Evolutionary conservation across 306 rosid genomes (phyloP).

Genomic region (Geum urbanum): DNA sequence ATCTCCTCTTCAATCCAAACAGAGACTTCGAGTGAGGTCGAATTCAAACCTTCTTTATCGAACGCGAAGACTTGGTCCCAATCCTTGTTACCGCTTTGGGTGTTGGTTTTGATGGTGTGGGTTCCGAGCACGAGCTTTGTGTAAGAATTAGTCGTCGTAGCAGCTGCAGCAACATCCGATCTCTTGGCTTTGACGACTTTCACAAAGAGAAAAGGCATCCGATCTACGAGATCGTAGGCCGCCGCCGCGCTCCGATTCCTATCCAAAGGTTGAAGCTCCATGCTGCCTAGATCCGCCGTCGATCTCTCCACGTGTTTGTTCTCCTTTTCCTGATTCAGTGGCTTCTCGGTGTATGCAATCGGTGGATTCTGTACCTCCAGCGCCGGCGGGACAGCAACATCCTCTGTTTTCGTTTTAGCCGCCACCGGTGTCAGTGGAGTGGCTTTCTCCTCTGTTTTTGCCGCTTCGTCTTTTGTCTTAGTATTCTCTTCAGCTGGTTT

Average conservation of each 20-base stretch:
- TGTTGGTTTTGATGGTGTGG: constrained; percentile 59
- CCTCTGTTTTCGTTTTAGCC: constrained; percentile 15
- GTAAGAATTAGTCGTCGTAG: constrained; percentile 2
- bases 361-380: constrained; percentile 39
- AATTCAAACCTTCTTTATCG: constrained; percentile 72
- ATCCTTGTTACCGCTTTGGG: constrained; percentile 46
- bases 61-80: constrained; percentile 92
- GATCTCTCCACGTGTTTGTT: not conserved
- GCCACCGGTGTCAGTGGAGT: not conserved
- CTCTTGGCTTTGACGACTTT: constrained; percentile 61
- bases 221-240: constrained; percentile 57
- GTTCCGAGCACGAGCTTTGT: constrained; percentile 80
- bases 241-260: constrained; percentile 37
- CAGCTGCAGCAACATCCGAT: not conserved
- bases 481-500: constrained; percentile 7
- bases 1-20: constrained; percentile 50
- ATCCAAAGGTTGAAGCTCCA: constrained; percentile 56
- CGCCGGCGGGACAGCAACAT: constrained; percentile 4
- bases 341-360: constrained; percentile 35
- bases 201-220: constrained; percentile 69
- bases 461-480: constrained; percentile 1
- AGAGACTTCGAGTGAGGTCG: constrained; percentile 71
- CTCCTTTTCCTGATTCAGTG: constrained; percentile 21
- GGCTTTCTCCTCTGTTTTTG: constrained; percentile 13
- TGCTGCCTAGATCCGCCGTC: constrained; percentile 24